Evolutionary conservation across 2,329 filamentous ascomycete species (phyloP), one percentile per base, ranked within the genome.

Genomic region (Bertia moriformis): DNA sequence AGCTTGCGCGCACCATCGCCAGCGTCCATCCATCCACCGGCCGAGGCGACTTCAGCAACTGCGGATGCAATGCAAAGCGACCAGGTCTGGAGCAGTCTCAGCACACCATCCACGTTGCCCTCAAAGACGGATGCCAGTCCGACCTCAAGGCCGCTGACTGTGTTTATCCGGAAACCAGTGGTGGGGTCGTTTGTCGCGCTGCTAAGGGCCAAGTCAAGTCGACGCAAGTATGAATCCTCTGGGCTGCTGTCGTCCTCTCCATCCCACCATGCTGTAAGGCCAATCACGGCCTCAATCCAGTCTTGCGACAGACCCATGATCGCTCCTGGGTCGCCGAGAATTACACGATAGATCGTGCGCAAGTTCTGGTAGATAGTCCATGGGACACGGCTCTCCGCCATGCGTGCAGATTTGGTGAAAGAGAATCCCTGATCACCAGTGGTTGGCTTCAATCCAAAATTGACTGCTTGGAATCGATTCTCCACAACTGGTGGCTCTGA

Each of bases 241-340:
- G 15, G 10, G 15, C 17, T 18, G 12, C 15, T 18, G 12, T 74
- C 67, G 38, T 73, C 68, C 37, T 67, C 60, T 13, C 75, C 75
- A 48, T 76, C 67, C 76, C 75, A 80, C 75, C 75, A 80, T 2
- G 69, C 64, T 0, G 73, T 68, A 41, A 80, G 55, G 3, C 64
- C 67, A 29, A 78, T 54, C 1, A 65, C 66, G 4, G 72, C 74
- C 53, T 80, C 75, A 5, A 79, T 58, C 76, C 75, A 80, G 49
- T 78, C 73, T 42, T 73, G 65, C 2, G 73, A 63, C 18, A 63
- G 59, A 20, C 63, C 57, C 35, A 75, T 57, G 39, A 80, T 70
- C 35, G 74, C 68, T 7, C 67, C 59, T 2, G 66, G 59, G 41
- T 67, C 63, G 2, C 76, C 74, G 1, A 75, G 60, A 2, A 80